Evolutionary conservation across 2,329 filamentous ascomycete species (phyloP).

Genomic region (Neocatenulostroma microsporum): DNA sequence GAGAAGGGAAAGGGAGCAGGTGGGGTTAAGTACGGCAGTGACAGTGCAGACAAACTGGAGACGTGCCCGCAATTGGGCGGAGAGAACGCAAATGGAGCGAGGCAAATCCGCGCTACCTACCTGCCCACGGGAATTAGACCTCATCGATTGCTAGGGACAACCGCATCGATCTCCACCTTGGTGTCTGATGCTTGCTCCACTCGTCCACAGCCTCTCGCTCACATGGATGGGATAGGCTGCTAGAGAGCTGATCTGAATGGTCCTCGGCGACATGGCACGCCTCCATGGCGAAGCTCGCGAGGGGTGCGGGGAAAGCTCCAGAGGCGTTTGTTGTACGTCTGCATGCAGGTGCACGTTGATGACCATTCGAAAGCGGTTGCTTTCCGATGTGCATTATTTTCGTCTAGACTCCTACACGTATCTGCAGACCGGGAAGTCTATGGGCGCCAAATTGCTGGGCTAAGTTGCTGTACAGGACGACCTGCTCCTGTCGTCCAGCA

Average conservation of each 20-base stretch:
- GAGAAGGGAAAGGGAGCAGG: conserved; percentile 9
- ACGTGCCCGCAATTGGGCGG: background rate
- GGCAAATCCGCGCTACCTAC: background rate
- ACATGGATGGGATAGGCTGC: background rate
- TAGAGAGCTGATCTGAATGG: conserved; percentile 6
- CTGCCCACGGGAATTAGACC: conserved; percentile 2
- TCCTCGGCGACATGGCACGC: conserved; percentile 12
- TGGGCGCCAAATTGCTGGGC: background rate
- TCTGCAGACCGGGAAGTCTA: background rate
- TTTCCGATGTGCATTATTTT: too few relatives aligned
- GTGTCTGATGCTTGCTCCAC: conserved; percentile 6
- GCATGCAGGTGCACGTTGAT: too few relatives aligned
- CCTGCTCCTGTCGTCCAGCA: too few relatives aligned
- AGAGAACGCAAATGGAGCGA: background rate
- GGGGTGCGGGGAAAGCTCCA: conserved; percentile 12
- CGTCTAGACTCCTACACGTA: background rate
- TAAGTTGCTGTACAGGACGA: background rate
- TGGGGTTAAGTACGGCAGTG: conserved; percentile 16
- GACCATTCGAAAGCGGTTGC: too few relatives aligned
- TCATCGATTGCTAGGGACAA: background rate
- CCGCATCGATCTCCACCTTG: conserved; percentile 6
- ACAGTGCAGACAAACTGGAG: background rate
- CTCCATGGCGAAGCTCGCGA: background rate
- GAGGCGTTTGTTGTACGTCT: background rate
- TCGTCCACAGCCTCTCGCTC: background rate